Conservation (phyloP, 1,284 basidiomycete species). For the Cryptococcus wingfieldii region DNA sequence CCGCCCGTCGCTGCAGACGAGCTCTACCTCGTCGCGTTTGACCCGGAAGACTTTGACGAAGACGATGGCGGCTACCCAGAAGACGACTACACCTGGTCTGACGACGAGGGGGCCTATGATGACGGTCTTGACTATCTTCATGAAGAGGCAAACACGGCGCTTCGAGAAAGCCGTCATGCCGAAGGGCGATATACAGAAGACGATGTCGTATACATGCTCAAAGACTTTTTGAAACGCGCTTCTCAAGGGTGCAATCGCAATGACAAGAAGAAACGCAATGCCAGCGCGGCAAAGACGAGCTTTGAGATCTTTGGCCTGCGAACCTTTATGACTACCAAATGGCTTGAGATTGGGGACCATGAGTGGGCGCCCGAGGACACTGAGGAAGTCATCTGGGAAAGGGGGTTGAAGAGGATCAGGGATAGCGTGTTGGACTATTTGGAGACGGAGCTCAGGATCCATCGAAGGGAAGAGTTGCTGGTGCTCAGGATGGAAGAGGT, state of each 20-base stretch:
- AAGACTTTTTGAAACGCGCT: neutral
- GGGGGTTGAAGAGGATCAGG: neutral
- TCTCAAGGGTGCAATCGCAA: neutral
- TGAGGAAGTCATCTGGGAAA: neutral
- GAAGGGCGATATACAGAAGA: neutral
- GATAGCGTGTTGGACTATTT: neutral
- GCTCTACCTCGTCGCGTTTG: conserved; percentile 1
- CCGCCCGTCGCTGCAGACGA: neutral
- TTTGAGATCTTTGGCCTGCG: neutral
- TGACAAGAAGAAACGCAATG: neutral
- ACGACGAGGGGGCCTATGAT: neutral
- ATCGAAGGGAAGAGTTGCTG: too few species aligned
- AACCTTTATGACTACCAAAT: neutral
- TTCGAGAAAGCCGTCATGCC: neutral
- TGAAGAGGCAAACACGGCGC: neutral
- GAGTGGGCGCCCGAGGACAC: neutral
- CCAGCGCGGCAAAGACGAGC: neutral
- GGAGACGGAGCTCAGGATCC: neutral
- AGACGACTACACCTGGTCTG: neutral
- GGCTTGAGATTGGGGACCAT: neutral
- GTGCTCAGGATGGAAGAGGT: too few species aligned
- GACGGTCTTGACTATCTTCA: neutral
- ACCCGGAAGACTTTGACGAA: neutral
- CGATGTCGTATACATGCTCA: neutral
- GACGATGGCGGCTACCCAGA: neutral